phyloP scores from a whole-genome alignment of 2,329 filamentous ascomycete genomes.

The Pseudocercospora crystallina region DNA sequence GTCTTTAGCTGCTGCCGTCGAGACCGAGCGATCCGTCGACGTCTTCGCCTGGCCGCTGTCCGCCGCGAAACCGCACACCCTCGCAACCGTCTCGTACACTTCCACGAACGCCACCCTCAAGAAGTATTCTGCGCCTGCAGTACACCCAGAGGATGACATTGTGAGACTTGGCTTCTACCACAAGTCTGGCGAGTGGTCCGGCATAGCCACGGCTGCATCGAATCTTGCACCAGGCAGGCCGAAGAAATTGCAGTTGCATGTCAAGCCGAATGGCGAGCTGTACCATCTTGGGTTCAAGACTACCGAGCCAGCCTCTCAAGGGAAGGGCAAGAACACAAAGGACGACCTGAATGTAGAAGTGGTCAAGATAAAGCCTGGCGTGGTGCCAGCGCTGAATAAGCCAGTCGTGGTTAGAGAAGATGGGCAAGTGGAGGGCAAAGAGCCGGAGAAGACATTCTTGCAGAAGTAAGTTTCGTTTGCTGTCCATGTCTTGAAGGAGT shows the following conservation, averaged over 20 bases:
- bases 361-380: conserved; percentile 39
- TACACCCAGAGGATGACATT: conserved; percentile 38
- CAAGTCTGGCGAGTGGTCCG: conserved; percentile 40
- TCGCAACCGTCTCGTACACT: conserved; percentile 47
- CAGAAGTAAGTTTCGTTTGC: conserved; percentile 45
- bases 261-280: conserved; percentile 44
- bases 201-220: conserved; percentile 46
- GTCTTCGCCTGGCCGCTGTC: conserved; percentile 39
- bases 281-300: conserved; percentile 49
- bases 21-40: conserved; percentile 30
- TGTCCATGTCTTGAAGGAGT: neutral
- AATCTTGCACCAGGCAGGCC: conserved; percentile 44
- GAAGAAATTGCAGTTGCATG: conserved; percentile 46
- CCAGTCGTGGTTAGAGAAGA: conserved; percentile 57
- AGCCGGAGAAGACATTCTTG: conserved; percentile 51
- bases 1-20: conserved; percentile 31
- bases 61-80: conserved; percentile 38
- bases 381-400: conserved; percentile 50
- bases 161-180: conserved; percentile 47
- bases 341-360: conserved; percentile 46
- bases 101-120: conserved; percentile 41
- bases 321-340: conserved; percentile 24
- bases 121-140: conserved; percentile 37
- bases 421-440: conserved; percentile 51
- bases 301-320: conserved; percentile 23